These are phyloP conservation scores for Turritis glabra DNA, from an alignment of 345 rosid species.

Conservation along the genomic window DNA sequence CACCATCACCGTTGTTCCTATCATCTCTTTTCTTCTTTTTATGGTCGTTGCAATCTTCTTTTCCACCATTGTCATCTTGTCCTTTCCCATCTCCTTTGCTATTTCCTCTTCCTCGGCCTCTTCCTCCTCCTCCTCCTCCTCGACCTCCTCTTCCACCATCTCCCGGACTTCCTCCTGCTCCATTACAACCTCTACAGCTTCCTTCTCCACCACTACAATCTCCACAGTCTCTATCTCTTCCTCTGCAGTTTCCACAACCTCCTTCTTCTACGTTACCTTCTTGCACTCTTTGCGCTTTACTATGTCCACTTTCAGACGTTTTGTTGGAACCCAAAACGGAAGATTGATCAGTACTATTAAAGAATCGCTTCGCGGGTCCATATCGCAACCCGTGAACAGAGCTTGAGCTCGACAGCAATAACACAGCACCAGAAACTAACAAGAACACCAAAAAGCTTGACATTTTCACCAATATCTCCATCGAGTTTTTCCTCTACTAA, in stretches of 20 bases:
- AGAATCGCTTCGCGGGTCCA: not conserved
- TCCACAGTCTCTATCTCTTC: slow-evolving; percentile 24
- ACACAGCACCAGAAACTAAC: slow-evolving; percentile 15
- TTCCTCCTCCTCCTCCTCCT: not conserved
- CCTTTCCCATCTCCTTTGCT: slow-evolving; percentile 3
- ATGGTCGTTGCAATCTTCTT: slow-evolving; percentile 33
- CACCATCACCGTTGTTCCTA: slow-evolving; percentile 11
- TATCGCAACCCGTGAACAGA: slow-evolving; percentile 17
- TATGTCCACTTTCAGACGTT: slow-evolving; percentile 5
- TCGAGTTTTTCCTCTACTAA: not conserved
- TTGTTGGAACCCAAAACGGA: not conserved
- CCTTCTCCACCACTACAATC: slow-evolving; percentile 4
- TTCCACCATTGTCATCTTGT: slow-evolving; percentile 5
- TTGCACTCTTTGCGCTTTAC: slow-evolving; percentile 26
- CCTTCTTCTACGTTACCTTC: slow-evolving; percentile 17
- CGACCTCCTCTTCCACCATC: slow-evolving; percentile 10
- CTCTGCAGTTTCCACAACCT: slow-evolving; percentile 9
- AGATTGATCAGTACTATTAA: slow-evolving; percentile 6
- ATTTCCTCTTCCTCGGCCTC: not conserved
- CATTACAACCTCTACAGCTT: slow-evolving; percentile 22
- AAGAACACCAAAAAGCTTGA: slow-evolving; percentile 16
- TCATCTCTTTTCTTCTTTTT: slow-evolving; percentile 27
- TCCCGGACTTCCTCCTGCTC: slow-evolving; percentile 19
- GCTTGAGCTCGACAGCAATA: slow-evolving; percentile 18
- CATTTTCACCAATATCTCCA: slow-evolving; percentile 25